Conservation (phyloP, 2,329 filamentous ascomycete species). For the Sporothrix schenckii region DNA sequence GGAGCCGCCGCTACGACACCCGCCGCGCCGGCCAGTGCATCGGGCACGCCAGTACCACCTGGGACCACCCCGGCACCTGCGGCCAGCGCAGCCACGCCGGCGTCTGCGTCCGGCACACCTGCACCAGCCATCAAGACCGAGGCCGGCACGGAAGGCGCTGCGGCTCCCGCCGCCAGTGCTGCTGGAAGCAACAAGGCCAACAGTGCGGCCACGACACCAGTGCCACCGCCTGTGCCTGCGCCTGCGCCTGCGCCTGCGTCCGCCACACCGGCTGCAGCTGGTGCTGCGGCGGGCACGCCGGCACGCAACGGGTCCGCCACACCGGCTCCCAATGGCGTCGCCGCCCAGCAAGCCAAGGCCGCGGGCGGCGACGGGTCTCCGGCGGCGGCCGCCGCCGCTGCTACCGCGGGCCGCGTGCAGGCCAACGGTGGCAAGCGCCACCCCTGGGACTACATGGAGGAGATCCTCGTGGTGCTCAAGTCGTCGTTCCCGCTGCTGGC, state of each 20-base stretch:
- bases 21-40: constrained; percentile 9
- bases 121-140: constrained; percentile 25
- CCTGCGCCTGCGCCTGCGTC: background rate
- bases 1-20: background rate
- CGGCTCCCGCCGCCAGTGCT: constrained; percentile 27
- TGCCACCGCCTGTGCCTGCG: constrained; percentile 1
- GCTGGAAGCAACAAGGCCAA: constrained; percentile 12
- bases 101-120: constrained; percentile 17
- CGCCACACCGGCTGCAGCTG: background rate
- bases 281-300: background rate
- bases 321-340: background rate
- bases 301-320: constrained; percentile 16
- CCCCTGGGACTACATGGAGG: constrained; percentile 95
- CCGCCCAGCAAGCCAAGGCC: constrained; percentile 23
- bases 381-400: constrained; percentile 38
- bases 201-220: constrained; percentile 12
- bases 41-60: constrained; percentile 19
- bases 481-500: constrained; percentile 95
- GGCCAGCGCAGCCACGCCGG: constrained; percentile 21
- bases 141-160: constrained; percentile 26
- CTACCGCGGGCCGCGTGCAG: constrained; percentile 17
- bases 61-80: constrained; percentile 4
- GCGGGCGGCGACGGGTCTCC: constrained; percentile 35
- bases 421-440: constrained; percentile 62
- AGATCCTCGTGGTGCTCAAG: constrained; percentile 93